phyloP scores from a whole-genome alignment of 305 asterid genomes.

The Fraxinus xanthoxyloides region DNA sequence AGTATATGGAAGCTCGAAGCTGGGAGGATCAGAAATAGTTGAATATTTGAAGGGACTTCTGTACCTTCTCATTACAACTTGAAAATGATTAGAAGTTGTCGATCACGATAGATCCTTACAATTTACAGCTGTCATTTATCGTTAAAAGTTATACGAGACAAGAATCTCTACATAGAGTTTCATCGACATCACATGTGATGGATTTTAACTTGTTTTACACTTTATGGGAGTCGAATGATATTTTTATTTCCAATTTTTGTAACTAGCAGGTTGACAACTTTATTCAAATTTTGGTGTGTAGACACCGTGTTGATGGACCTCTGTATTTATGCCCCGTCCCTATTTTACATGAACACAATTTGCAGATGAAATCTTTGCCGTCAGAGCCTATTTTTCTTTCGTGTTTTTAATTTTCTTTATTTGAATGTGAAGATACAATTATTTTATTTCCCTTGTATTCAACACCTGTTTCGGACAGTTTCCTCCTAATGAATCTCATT shows the following conservation, averaged over 20 bases:
- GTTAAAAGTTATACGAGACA: neutral
- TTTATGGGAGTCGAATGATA: neutral
- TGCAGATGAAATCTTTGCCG: neutral
- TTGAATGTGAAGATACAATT: neutral
- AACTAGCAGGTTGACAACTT: neutral
- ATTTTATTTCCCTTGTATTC: neutral
- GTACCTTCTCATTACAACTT: conserved; percentile 85
- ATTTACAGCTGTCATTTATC: neutral
- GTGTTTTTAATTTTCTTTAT: neutral
- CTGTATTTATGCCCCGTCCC: neutral
- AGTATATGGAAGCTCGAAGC: conserved; percentile 94
- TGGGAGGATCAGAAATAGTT: conserved; percentile 97
- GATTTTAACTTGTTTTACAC: neutral
- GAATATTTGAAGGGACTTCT: conserved; percentile 91
- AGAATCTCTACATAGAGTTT: neutral
- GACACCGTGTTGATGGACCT: neutral
- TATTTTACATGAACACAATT: neutral
- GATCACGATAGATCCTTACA: neutral
- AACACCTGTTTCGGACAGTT: neutral
- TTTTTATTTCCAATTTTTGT: neutral
- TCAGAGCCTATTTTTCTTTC: neutral
- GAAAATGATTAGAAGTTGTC: conserved; percentile 23
- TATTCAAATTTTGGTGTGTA: neutral
- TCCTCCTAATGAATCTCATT: neutral
- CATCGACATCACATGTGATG: neutral